phyloP scores from a whole-genome alignment of 495 filamentous ascomycete genomes.

The Penicillium silybi region DNA sequence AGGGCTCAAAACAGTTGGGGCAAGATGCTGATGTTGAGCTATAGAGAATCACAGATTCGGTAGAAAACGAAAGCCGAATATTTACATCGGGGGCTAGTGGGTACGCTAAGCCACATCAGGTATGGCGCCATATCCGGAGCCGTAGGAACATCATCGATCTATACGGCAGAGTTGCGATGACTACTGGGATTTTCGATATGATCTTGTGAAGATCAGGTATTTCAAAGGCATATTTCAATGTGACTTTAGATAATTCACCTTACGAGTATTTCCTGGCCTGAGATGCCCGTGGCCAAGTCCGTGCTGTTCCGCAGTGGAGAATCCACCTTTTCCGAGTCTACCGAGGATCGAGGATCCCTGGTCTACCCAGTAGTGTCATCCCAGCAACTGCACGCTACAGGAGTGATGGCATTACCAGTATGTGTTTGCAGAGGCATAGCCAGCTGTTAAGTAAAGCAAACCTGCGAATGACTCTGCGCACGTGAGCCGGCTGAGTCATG shows the following conservation, averaged over 20 bases:
- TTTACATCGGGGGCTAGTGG: neutral
- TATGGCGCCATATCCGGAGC: neutral
- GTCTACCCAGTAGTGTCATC: neutral
- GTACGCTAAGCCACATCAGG: neutral
- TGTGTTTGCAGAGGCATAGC: neutral
- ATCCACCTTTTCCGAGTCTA: neutral
- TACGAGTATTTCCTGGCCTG: neutral
- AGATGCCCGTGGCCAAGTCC: neutral
- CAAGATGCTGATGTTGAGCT: too few species aligned
- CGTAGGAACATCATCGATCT: neutral
- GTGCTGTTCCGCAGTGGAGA: neutral
- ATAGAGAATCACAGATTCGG: too few species aligned
- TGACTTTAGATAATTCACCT: neutral
- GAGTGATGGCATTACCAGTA: neutral
- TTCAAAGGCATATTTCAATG: neutral
- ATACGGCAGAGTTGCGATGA: neutral
- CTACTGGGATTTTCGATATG: neutral
- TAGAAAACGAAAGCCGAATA: too few species aligned
- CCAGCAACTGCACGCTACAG: neutral
- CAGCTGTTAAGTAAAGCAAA: neutral
- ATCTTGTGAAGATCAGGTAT: neutral
- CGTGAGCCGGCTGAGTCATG: conserved; percentile 11
- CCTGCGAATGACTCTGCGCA: conserved; percentile 9
- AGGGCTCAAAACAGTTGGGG: too few species aligned
- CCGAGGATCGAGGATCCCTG: neutral